phyloP scores from a whole-genome alignment of 1,284 basidiomycete genomes.

The Trichosporon sp. region DNA sequence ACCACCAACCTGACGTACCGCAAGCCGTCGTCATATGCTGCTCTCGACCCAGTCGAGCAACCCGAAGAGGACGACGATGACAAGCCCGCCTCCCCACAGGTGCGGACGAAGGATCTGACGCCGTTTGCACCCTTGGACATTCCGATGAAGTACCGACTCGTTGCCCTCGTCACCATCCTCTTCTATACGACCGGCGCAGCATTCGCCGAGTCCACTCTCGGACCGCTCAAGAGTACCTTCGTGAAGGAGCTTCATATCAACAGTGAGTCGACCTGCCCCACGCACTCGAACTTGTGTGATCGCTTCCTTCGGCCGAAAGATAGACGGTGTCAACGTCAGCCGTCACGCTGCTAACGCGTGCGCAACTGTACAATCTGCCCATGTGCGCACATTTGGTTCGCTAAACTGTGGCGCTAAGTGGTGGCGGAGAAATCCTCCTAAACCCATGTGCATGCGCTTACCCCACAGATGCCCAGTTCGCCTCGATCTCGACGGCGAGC shows the following conservation, averaged over 20 bases:
- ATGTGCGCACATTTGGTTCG: not conserved
- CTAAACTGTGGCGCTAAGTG: not conserved
- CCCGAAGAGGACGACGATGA: not conserved
- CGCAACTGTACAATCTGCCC: not conserved
- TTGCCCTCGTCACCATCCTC: slow-evolving; percentile 44
- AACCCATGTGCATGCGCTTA: not conserved
- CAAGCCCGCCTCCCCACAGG: not conserved
- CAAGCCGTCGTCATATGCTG: not conserved
- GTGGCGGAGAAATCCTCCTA: not conserved
- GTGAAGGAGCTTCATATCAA: slow-evolving; percentile 49
- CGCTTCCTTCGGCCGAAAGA: slow-evolving; percentile 1
- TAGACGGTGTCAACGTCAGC: not conserved
- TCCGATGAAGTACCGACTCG: slow-evolving; percentile 28
- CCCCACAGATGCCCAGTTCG: slow-evolving; percentile 52
- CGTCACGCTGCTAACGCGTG: slow-evolving; percentile 5
- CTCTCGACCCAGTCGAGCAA: not conserved
- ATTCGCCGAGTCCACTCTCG: slow-evolving; percentile 42
- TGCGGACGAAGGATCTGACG: not conserved
- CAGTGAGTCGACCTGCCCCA: slow-evolving; percentile 30
- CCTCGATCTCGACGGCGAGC: slow-evolving; percentile 52
- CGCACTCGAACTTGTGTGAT: not conserved
- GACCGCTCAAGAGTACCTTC: slow-evolving; percentile 55
- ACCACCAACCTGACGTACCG: slow-evolving; percentile 1
- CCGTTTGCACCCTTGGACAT: slow-evolving; percentile 20
- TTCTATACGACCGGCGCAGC: slow-evolving; percentile 46